Conservation (phyloP, 306 rosid genomes). For the Cicer arietinum region DNA sequence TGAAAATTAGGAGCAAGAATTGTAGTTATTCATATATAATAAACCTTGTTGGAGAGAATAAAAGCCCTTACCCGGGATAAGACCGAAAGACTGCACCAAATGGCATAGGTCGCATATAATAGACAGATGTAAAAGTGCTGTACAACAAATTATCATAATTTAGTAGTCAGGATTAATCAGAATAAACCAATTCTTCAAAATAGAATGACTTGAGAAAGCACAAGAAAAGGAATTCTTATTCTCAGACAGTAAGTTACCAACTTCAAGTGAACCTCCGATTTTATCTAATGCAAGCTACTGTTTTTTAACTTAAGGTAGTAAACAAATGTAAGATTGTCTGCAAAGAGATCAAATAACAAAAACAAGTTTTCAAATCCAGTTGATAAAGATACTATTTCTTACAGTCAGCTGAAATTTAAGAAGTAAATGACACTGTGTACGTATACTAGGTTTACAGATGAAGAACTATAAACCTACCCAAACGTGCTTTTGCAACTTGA, state of each 20-base stretch:
- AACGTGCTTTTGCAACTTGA: neutral
- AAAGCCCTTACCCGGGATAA: slow-evolving; percentile 82
- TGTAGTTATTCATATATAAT: neutral
- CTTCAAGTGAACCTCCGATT: slow-evolving; percentile 3
- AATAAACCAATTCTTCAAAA: slow-evolving; percentile 30
- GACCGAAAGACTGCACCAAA: slow-evolving; percentile 90
- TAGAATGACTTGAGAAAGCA: slow-evolving; percentile 27
- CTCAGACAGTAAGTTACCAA: slow-evolving; percentile 13
- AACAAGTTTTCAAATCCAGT: slow-evolving; percentile 27
- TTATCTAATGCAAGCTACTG: slow-evolving; percentile 15
- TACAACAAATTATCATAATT: slow-evolving; percentile 40
- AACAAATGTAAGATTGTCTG: slow-evolving; percentile 28
- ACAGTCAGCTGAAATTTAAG: slow-evolving; percentile 22
- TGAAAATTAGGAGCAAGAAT: slow-evolving; percentile 27
- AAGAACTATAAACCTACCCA: neutral
- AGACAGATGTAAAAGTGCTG: slow-evolving; percentile 86
- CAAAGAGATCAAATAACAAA: neutral
- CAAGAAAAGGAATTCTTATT: slow-evolving; percentile 28
- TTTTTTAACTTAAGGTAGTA: neutral
- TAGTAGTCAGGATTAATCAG: slow-evolving; percentile 34
- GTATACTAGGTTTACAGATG: neutral
- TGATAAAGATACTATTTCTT: slow-evolving; percentile 19
- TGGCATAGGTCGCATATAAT: slow-evolving; percentile 92
- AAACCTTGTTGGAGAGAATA: neutral
- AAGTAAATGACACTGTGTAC: neutral